Percentiles rank a stretch among this genome's conserved stretches.
These are phyloP conservation scores for Cucurbita maxima DNA, from an alignment of 306 rosid genomes.

Conservation along the genomic window DNA sequence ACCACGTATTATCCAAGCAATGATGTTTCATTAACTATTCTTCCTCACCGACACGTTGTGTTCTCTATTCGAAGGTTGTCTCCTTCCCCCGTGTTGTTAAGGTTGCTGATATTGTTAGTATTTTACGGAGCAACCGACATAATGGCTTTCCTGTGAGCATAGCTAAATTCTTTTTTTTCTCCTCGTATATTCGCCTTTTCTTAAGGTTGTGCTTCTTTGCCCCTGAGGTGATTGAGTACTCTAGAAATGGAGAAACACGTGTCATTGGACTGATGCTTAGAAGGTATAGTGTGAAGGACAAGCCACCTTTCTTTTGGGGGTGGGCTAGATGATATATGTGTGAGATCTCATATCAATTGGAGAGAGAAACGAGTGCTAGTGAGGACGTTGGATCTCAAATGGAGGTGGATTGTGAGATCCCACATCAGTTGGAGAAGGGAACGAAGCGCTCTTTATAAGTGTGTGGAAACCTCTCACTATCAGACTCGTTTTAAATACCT, in stretches of 20 bases:
- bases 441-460: too few species aligned
- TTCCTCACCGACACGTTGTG: background rate
- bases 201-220: constrained; percentile 14
- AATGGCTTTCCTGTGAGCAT: constrained; percentile 92
- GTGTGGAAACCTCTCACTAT: too few species aligned
- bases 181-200: background rate
- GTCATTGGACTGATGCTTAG: constrained; percentile 89
- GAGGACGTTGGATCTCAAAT: too few species aligned
- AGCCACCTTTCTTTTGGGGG: background rate
- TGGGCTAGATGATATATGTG: background rate
- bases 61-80: constrained; percentile 45
- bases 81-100: constrained; percentile 82
- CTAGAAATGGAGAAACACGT: constrained; percentile 72
- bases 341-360: too few species aligned
- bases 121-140: constrained; percentile 69
- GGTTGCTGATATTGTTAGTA: constrained; percentile 81
- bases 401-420: too few species aligned
- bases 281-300: constrained; percentile 27
- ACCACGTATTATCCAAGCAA: background rate
- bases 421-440: too few species aligned
- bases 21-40: background rate
- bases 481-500: too few species aligned
- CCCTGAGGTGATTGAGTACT: constrained; percentile 80
- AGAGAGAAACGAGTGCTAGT: too few species aligned
- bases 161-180: constrained; percentile 6